Base-by-base conservation (phyloP, 805 yeast genomes). In the Lachancea waltii region DNA sequence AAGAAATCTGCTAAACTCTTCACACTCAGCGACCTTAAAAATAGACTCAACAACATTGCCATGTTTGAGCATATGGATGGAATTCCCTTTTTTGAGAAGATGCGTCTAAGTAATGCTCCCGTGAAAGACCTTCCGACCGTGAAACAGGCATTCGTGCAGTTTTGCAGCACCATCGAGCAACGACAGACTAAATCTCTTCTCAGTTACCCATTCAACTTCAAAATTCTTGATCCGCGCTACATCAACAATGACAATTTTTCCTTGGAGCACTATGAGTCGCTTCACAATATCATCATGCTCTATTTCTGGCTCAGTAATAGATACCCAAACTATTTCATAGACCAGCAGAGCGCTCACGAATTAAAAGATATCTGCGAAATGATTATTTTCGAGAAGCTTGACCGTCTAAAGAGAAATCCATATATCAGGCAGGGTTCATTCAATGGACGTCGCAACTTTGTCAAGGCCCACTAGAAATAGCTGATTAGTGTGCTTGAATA, bases 271-370 rank as follows among this genome's bases (percentile, higher is more conserved):
- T 53, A 64, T 40, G 97, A 87, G 54, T 69, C 71, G 4, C 63
- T 81, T 42, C 95, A 87, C 62, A 76, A 77, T 46, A 63, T 75
- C 31, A 69, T 85, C 13, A 70, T 79, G 48, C 62, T 84, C 5
- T 90, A 76, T 53, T 65, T 85, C 54, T 90, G 98, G 98, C 67
- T 90, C 44, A 72, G 84, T 38, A 89, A 85, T 56, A 67, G 97
- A 51, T 90, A 81, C 67, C 95, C 97, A 1, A 77, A 81, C 21
- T 70, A 77, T 35, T 85, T 87, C 49, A 73, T 82, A 13, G 95
- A 86, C 57, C 67, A 77, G 11, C 84, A 79, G 42, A 73, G 85
- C 33, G 95, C 95, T 0, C 56, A 60, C 17, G 84, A 82, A 39
- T 59, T 85, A 49, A 83, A 83, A 54, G 64, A 73, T 20, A 61